Base-by-base conservation (phyloP, 2,329 filamentous ascomycete species). In the Fusarium chlamydosporum region DNA sequence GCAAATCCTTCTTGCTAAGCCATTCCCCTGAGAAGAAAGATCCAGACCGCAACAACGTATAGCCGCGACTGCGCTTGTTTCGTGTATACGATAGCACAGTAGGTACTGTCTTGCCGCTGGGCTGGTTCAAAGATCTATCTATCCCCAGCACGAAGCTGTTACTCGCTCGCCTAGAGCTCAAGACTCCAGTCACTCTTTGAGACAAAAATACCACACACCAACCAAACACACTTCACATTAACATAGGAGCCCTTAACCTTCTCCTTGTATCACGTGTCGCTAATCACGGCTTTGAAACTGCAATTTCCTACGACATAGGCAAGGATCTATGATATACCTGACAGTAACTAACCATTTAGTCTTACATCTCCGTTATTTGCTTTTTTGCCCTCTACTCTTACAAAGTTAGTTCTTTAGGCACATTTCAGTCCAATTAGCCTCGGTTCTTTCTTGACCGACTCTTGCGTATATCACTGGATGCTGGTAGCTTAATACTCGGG, bases 21-120 rank as follows among this genome's bases (percentile, higher is more conserved):
- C 47, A 38, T 38, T 43, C 57, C 56, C 60, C 55, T 63, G 50
- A 55, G 38, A 51, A 20, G 13, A 27, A 38, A 13, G n/a, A 38
- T 27, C 6, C 47, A 50, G 47, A 43, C 45, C 47, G 46, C 35
- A 34, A 40, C n/a, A 50, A 18, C 40, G 42, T 33, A 46, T 53
- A 53, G 58, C 63, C 59, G 63, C 52, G 61, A 65, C 47, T 59
- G 67, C 70, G 70, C 70, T 72, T 72, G 70, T 72, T 71, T 72
- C 70, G 56, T 52, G 41, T 62, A 20, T n/a, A 23, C 48, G 31
- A 37, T 18, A 61, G 43, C n/a, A n/a, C n/a, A n/a, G n/a, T n/a
- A n/a, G n/a, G n/a, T 52, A 29, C 53, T 70, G 57, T 46, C 33
- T 54, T 58, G 40, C 53, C 51, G 45, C 38, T 34, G n/a, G 52